Evolutionary conservation across 225 moss, liverwort and hornwort genomes (phyloP), one percentile per base, ranked within the genome.

Genomic region (Lunularia cruciata): DNA sequence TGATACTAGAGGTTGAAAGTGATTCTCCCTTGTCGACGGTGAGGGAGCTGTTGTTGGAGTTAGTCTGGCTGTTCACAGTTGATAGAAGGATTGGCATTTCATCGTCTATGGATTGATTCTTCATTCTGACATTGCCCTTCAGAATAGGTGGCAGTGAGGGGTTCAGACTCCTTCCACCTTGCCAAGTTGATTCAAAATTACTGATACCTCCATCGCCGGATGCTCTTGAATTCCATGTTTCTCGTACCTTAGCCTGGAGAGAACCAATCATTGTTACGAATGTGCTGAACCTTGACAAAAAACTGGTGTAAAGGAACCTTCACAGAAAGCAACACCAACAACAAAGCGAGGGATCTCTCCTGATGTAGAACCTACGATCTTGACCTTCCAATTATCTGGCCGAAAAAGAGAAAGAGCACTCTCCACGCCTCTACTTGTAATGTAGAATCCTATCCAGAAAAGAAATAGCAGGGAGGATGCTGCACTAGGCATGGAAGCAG

Each of bases 161-260:
- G 33, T 18, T 32, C 36, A 36, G 5, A 43, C n/a, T 31, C 33
- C 31, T 32, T 25, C 15, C 45, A 31, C 60, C 71, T 75, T 36
- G 49, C 70, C 71, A 71, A 8, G 70, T 32, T 2, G 59, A 7
- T 19, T 67, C 79, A 26, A 74, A 45, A 4, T 22, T 22, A 8
- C 31, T 55, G 70, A 51, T 75, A 16, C 79, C 70, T 77, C 86
- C 77, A 61, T 83, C 87, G 23, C 45, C 53, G 31, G 13, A 65
- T 34, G 52, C 66, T 26, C 84, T 62, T 11, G 71, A 74, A 66
- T 83, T 86, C 91, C 91, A 98, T 23, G 93, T 88, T 79, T 83
- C 78, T 63, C 83, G 89, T 45, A 93, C 90, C 78, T 84, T 92
- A 27, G 68, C 55, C 96, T 96, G 82, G 45, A 48, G 25, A 63